Base-by-base conservation (phyloP, 202 grass and related monocot species). In the Miscanthus sacchariflorus region DNA sequence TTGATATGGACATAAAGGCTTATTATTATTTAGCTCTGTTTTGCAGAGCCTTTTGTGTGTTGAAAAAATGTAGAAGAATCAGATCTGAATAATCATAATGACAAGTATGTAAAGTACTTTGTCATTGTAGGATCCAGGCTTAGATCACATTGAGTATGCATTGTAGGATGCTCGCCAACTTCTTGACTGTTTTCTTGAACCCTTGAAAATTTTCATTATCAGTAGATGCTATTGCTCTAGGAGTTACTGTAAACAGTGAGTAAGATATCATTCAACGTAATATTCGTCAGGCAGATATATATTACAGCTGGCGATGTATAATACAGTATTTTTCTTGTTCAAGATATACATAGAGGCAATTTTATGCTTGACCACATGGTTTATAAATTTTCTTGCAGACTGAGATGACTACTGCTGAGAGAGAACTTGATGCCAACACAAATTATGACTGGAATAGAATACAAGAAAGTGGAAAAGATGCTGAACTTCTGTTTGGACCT, bases 361-460 rank as follows among this genome's bases (percentile, higher is more conserved):
- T 45, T 44, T 77, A 76, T 42, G 50, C 75, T 50, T 72, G 38
- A 21, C 65, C 24, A 36, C 63, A 19, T 83, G 46, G 13, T 77
- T 42, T 70, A 30, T 78, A 67, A 40, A 65, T 84, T 78, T 85
- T 78, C 38, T 74, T 91, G 76, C 86, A 99, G 97, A 99, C 97
- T 69, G 97, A 99, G 80, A 99, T 97, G 94, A 99, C 97, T 84
- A 99, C 94, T 46, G 93, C 97, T 33, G 97, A 99, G 88, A 99
- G 94, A 92, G 97, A 99, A 86, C 92, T 99, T 90, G 97, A 99
- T 78, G 83, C 89, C 67, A 99, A 99, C 81, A 96, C 92, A 48
- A 99, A 95, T 92, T 99, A 89, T 95, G 97, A 99, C 71, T 99
- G 97, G 97, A 99, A 97, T 77, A 93, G 97, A 90, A 91, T 99